Conservation (phyloP, 2,329 filamentous ascomycete species). For the Boeremia exigua region DNA sequence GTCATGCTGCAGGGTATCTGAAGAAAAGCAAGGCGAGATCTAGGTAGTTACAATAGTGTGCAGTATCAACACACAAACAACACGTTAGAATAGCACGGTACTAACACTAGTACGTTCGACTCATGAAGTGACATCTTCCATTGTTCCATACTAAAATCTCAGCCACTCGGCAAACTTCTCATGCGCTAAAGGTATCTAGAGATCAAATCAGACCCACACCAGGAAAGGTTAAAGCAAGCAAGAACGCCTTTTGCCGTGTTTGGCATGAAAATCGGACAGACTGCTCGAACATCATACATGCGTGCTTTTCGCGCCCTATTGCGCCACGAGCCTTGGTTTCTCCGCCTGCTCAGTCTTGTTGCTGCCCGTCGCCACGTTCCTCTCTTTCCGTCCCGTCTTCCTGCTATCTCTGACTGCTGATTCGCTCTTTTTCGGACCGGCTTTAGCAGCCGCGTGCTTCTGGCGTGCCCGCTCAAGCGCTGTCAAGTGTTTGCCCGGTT, state of each 20-base stretch:
- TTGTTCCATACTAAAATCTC: constrained; percentile 15
- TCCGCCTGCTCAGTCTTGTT: constrained; percentile 25
- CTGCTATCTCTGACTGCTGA: constrained; percentile 31
- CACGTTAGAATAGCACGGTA: background rate
- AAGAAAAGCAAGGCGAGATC: background rate
- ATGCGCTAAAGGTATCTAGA: constrained; percentile 42
- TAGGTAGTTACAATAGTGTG: background rate
- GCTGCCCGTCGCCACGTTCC: constrained; percentile 17
- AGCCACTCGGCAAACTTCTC: constrained; percentile 13
- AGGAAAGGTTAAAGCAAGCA: constrained; percentile 5
- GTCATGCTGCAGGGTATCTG: constrained; percentile 1
- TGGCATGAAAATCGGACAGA: constrained; percentile 8
- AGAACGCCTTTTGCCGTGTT: constrained; percentile 35
- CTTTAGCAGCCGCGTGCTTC: constrained; percentile 58
- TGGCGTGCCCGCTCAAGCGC: constrained; percentile 64
- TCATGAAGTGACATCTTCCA: constrained; percentile 18
- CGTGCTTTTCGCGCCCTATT: constrained; percentile 23
- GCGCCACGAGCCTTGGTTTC: constrained; percentile 33
- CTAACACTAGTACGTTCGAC: constrained; percentile 6
- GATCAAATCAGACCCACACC: constrained; percentile 31
- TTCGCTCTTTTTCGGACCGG: constrained; percentile 41
- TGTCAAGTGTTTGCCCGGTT: constrained; percentile 37
- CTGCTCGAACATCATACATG: constrained; percentile 9
- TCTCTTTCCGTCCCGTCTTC: constrained; percentile 28
- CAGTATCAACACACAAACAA: constrained; percentile 1